Evolutionary conservation across 208 protist species (phyloP).

Genomic region (Vickermania spadyakhi): DNA sequence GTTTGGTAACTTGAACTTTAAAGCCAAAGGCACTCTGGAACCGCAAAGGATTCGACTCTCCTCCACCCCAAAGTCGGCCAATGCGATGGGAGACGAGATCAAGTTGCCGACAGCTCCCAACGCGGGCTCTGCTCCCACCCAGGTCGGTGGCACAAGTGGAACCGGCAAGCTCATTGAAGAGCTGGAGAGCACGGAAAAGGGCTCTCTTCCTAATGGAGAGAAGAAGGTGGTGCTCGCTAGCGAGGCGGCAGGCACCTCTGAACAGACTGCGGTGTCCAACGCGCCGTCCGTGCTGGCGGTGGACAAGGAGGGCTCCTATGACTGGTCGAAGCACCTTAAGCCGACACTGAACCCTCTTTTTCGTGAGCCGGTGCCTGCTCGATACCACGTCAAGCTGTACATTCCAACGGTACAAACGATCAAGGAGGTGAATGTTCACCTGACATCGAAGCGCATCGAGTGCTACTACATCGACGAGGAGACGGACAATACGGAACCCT

Average conservation of each 20-base stretch:
- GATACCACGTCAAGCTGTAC: slow-evolving; percentile 41
- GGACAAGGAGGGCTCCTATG: slow-evolving; percentile 41
- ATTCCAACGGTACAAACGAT: slow-evolving; percentile 69
- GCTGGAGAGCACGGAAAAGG: slow-evolving; percentile 9
- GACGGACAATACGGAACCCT: slow-evolving; percentile 16
- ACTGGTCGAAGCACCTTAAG: slow-evolving; percentile 69
- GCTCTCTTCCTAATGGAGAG: neutral
- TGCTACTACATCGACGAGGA: slow-evolving; percentile 54
- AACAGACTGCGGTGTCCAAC: neutral
- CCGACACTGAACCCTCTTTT: slow-evolving; percentile 61
- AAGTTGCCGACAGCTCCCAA: slow-evolving; percentile 32
- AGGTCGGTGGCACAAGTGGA: slow-evolving; percentile 27
- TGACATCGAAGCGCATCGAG: slow-evolving; percentile 31
- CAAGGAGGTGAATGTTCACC: slow-evolving; percentile 70
- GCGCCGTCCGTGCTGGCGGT: slow-evolving; percentile 24
- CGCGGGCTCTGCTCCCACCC: slow-evolving; percentile 31
- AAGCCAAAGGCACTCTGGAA: slow-evolving; percentile 74
- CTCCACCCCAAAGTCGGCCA: slow-evolving; percentile 21
- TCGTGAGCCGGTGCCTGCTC: slow-evolving; percentile 58
- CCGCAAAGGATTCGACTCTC: slow-evolving; percentile 82
- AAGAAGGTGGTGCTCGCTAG: slow-evolving; percentile 3
- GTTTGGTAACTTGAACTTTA: slow-evolving; percentile 84
- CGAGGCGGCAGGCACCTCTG: neutral
- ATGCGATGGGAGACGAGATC: slow-evolving; percentile 85
- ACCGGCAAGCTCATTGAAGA: slow-evolving; percentile 60